Base-by-base conservation (phyloP, 768 basidiomycete species). In the Tulasnella sp. region DNA sequence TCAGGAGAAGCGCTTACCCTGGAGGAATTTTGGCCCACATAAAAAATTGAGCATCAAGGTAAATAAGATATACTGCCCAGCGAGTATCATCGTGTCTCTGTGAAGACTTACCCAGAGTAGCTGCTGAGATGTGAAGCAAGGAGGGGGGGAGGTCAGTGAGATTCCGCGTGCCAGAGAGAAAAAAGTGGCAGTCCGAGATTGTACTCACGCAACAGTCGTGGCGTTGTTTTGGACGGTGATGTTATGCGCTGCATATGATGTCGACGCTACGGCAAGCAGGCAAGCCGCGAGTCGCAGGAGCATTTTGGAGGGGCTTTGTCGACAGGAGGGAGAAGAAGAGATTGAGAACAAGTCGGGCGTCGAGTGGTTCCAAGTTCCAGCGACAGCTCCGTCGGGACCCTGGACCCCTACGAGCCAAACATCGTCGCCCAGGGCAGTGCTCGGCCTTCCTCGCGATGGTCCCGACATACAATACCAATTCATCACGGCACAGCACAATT, bases 1-100 rank as follows among this genome's bases (percentile, higher is more conserved):
- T n/a, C n/a, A n/a, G n/a, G n/a, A n/a, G n/a, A n/a, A 68, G 62
- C 62, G 62, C 62, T 68, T 68, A 68, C 62, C 62, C 62, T 68
- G 62, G 24, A 68, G 24, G 62, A 68, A 27, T 68, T 68, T 68
- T 36, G n/a, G 39, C 16, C n/a, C 73, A 74, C 36, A 42, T 74
- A 40, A 24, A n/a, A n/a, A 74, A 42, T 27, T 6, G 21, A 36
- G 27, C 34, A 19, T 40, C 39, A 18, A 42, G n/a, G 21, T n/a
- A 18, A 44, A 40, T 74, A 40, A 74, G 73, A 27, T 68, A 68
- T 68, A 8, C 16, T 24, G 62, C 27, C n/a, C 19, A 74, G 14
- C n/a, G 39, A 24, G 36, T 4, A 46, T 21, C 52, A 31, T 18
- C 73, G 16, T 74, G 38, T 74, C 73, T 27, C 21, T 68, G 16